These are phyloP conservation scores for Pestalotiopsis sp. DNA, from an alignment of 2,329 filamentous ascomycete species.

Conservation along the genomic window DNA sequence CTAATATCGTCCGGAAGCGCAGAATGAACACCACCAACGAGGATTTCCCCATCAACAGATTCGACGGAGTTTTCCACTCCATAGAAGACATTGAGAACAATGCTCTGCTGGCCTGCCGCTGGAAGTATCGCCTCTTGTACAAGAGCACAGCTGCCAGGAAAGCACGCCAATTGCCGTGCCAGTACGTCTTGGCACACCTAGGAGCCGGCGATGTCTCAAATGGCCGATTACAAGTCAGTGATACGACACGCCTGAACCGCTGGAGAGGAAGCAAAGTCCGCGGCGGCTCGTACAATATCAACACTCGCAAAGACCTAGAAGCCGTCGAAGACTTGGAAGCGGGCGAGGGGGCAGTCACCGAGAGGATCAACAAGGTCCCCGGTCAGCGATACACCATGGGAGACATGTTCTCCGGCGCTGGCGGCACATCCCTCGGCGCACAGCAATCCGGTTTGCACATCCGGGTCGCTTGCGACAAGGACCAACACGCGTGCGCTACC, in stretches of 20 bases:
- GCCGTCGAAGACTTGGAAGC: slow-evolving; percentile 13
- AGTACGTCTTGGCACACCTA: slow-evolving; percentile 28
- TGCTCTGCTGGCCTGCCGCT: slow-evolving; percentile 36
- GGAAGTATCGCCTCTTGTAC: slow-evolving; percentile 32
- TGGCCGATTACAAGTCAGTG: slow-evolving; percentile 21
- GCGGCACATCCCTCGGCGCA: slow-evolving; percentile 61
- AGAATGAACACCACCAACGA: slow-evolving; percentile 34
- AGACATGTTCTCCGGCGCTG: slow-evolving; percentile 65
- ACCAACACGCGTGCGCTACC: slow-evolving; percentile 55
- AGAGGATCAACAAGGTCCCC: slow-evolving; percentile 19
- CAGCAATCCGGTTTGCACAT: slow-evolving; percentile 53
- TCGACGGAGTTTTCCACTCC: slow-evolving; percentile 15
- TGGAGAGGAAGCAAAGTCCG: slow-evolving; percentile 28
- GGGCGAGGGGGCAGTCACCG: neutral
- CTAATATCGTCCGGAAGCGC: slow-evolving; percentile 21
- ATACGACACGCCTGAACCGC: neutral
- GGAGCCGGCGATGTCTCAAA: slow-evolving; percentile 22
- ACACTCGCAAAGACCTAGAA: slow-evolving; percentile 19
- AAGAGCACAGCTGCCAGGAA: slow-evolving; percentile 24
- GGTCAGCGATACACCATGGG: slow-evolving; percentile 55
- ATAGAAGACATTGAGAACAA: slow-evolving; percentile 28
- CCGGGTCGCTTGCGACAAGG: slow-evolving; percentile 66
- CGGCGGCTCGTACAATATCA: slow-evolving; percentile 24
- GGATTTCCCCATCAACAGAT: slow-evolving; percentile 27
- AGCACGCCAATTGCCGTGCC: slow-evolving; percentile 18